Evolutionary conservation across 2,329 filamentous ascomycete species (phyloP).

Genomic region (Hirsutella rhossiliensis): DNA sequence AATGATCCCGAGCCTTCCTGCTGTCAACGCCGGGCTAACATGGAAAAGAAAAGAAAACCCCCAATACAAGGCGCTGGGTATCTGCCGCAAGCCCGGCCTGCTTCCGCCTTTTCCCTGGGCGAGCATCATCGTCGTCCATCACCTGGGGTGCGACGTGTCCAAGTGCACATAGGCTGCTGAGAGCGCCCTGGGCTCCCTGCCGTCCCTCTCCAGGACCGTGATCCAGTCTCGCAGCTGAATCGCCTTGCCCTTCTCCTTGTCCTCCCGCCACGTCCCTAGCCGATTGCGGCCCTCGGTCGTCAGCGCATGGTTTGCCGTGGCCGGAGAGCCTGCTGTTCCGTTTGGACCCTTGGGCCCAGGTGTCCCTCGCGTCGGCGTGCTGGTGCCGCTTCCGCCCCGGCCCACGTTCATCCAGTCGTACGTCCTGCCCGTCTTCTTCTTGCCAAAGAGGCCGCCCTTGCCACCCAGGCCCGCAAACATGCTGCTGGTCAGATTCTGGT

Average conservation of each 20-base stretch:
- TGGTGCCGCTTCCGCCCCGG: slow-evolving; percentile 38
- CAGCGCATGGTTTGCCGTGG: slow-evolving; percentile 25
- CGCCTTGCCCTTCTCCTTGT: slow-evolving; percentile 60
- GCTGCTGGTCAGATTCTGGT: slow-evolving; percentile 72
- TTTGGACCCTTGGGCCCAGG: slow-evolving; percentile 19
- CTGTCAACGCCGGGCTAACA: slow-evolving; percentile 7
- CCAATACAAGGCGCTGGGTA: slow-evolving; percentile 17
- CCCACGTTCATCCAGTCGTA: slow-evolving; percentile 62
- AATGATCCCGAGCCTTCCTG: not conserved
- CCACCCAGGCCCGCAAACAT: slow-evolving; percentile 57
- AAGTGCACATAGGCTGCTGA: slow-evolving; percentile 44
- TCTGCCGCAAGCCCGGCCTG: slow-evolving; percentile 10
- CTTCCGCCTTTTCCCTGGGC: slow-evolving; percentile 1
- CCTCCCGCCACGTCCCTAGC: slow-evolving; percentile 67
- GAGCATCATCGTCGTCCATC: slow-evolving; percentile 5
- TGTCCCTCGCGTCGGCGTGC: slow-evolving; percentile 32
- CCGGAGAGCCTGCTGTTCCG: slow-evolving; percentile 17
- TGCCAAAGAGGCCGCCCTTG: slow-evolving; percentile 42
- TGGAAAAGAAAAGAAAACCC: slow-evolving; percentile 9
- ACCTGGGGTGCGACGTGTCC: slow-evolving; percentile 34
- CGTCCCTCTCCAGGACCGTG: slow-evolving; percentile 66
- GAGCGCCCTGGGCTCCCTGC: slow-evolving; percentile 50
- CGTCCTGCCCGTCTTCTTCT: slow-evolving; percentile 52
- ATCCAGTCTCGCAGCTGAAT: slow-evolving; percentile 82
- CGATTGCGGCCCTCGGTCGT: slow-evolving; percentile 49